Evolutionary conservation across 169 alveolate species (phyloP).

Genomic region (Eimeria necatrix): DNA sequence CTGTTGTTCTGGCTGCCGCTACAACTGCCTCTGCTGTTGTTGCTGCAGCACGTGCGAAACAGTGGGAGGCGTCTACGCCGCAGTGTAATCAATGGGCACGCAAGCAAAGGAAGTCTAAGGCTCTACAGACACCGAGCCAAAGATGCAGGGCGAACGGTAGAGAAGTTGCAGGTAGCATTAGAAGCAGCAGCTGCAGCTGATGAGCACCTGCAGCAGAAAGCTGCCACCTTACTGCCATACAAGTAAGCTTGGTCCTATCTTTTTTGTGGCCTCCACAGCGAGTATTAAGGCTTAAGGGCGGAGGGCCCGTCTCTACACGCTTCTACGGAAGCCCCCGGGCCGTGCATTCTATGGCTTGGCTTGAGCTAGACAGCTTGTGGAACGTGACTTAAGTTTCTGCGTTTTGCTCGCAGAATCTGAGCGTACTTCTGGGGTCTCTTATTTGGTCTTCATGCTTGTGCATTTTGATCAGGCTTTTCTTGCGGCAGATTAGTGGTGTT

Average conservation of each 20-base stretch:
- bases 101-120: constrained; percentile 35
- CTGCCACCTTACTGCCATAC: constrained; percentile 40
- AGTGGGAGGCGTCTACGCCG: constrained; percentile 49
- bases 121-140: constrained; percentile 47
- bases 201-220: constrained; percentile 48
- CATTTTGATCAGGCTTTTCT: constrained; percentile 4
- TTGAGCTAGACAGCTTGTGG: too few species aligned
- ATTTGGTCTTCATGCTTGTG: too few species aligned
- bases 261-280: neutral
- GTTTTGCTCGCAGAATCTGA: too few species aligned
- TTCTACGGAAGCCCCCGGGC: too few species aligned
- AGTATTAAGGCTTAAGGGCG: neutral
- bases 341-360: too few species aligned
- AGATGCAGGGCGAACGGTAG: constrained; percentile 39
- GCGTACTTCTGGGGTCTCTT: neutral
- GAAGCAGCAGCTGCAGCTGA: constrained; percentile 64
- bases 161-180: constrained; percentile 23
- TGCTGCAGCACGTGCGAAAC: constrained; percentile 60
- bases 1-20: constrained; percentile 5
- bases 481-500: constrained; percentile 29
- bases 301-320: neutral
- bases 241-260: constrained; percentile 1
- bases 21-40: neutral
- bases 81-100: constrained; percentile 39
- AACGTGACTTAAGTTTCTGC: too few species aligned